Base-by-base conservation (phyloP, 2,329 filamentous ascomycete species). In the Colletotrichum sansevieriae region DNA sequence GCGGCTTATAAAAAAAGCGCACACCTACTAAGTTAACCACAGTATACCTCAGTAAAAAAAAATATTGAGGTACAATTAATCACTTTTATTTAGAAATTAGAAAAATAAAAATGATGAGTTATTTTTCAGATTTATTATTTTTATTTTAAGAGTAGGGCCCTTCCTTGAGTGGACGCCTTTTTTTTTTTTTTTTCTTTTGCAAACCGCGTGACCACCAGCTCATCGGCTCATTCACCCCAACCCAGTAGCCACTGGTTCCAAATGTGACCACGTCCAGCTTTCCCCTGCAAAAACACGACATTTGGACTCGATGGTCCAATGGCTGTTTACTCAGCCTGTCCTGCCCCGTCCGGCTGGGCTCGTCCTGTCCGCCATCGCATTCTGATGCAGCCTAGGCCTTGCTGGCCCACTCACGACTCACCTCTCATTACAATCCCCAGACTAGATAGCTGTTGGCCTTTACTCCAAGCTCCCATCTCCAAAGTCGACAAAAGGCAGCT, bases 301-400 rank as follows among this genome's bases (percentile, higher is more conserved):
- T 37, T 41, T 22, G n/a, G 15, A 39, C n/a, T 29, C 20, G 35
- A n/a, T 62, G 59, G 6, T 13, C 39, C 41, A 25, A 43, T 51
- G 47, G 15, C 49, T 43, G 54, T 29, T 64, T 47, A 43, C 5
- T n/a, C 29, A 37, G 22, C 35, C 51, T 29, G 46, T 33, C 47
- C 49, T 29, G 44, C 12, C 47, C 54, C 39, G 57, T 51, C 57
- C 57, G 35, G 35, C 39, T 44, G 10, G 35, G 35, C 39, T 54
- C 33, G 46, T 29, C 46, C 46, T 58, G 47, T 25, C 49, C 55
- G 65, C 65, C 65, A 65, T 60, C 35, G 43, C 41, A 35, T 39
- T 18, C 2, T 44, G 41, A 44, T 46, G 61, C 61, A 68, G 39
- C 41, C 12, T 25, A 33, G 20, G 18, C 35, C 60, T 44, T 39